phyloP scores from a whole-genome alignment of 371 early-diverging fungal genomes.

The Mortierella sp. region DNA sequence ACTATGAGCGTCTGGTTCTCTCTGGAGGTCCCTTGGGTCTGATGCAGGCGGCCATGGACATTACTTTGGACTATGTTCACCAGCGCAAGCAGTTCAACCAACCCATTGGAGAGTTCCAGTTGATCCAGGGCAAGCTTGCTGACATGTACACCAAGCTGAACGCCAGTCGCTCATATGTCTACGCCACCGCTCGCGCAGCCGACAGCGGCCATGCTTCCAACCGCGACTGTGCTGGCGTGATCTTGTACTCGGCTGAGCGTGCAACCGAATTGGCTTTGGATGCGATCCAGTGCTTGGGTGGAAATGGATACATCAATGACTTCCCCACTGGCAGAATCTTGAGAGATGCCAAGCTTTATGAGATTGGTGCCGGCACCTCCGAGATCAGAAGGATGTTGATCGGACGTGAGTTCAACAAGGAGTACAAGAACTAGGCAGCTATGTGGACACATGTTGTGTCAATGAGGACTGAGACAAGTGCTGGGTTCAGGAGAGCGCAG shows the following conservation, averaged over 20 bases:
- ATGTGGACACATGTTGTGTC: no score
- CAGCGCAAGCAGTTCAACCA: conserved; percentile 90
- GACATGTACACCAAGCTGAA: conserved; percentile 97
- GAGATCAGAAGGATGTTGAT: conserved; percentile 98
- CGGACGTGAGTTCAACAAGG: conserved; percentile 81
- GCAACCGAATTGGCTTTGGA: conserved; percentile 96
- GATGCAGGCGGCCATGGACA: conserved; percentile 93
- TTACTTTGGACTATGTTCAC: conserved; percentile 88
- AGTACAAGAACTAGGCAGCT: conserved; percentile 35
- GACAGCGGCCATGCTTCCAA: conserved; percentile 84
- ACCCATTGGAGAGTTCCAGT: conserved; percentile 92
- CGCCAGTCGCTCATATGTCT: conserved; percentile 92
- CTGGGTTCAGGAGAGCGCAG: no score
- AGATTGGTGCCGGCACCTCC: conserved; percentile 98
- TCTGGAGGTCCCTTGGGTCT: conserved; percentile 94
- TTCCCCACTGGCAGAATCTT: conserved; percentile 93
- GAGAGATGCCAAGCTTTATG: conserved; percentile 97
- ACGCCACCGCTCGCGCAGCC: conserved; percentile 91
- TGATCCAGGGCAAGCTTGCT: conserved; percentile 94
- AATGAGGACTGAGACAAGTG: no score
- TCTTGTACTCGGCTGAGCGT: conserved; percentile 94
- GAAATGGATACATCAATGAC: conserved; percentile 97
- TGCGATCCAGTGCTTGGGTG: conserved; percentile 96
- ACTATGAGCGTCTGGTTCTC: conserved; percentile 92
- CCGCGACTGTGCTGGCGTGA: conserved; percentile 97